A percentile compares a stretch with the other conserved stretches of the same genome.
Evolutionary conservation across 768 basidiomycete species (phyloP).

Genomic region (Scleroderma bovista): DNA sequence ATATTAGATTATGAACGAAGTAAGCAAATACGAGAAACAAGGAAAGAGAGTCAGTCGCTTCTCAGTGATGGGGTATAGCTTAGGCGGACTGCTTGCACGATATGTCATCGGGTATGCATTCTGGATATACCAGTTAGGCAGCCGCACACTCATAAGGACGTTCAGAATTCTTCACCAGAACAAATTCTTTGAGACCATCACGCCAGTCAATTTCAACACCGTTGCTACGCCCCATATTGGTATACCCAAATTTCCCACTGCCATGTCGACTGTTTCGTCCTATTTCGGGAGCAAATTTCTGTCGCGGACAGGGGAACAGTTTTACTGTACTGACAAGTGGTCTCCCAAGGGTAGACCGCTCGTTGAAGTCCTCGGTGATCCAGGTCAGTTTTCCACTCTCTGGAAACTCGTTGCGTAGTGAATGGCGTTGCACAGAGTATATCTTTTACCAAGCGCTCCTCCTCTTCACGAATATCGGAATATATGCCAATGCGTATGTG

Average conservation of each 20-base stretch:
- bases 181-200: constrained; percentile 64
- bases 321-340: constrained; percentile 72
- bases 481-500: constrained; percentile 77
- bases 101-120: constrained; percentile 62
- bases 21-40: constrained; percentile 45
- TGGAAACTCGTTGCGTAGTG: neutral
- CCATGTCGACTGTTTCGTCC: constrained; percentile 48
- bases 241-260: constrained; percentile 55
- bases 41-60: constrained; percentile 61
- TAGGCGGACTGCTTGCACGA: constrained; percentile 79
- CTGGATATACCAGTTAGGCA: too few relatives aligned
- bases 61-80: constrained; percentile 70
- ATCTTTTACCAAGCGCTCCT: constrained; percentile 72
- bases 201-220: constrained; percentile 77
- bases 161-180: constrained; percentile 57
- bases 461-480: constrained; percentile 59
- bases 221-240: constrained; percentile 84
- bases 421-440: constrained; percentile 38
- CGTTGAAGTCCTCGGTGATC: constrained; percentile 76
- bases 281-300: constrained; percentile 63
- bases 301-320: constrained; percentile 76
- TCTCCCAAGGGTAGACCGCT: constrained; percentile 59
- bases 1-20: constrained; percentile 49
- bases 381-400: constrained; percentile 38
- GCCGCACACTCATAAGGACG: neutral